Base-by-base conservation (phyloP, 441 rosid genomes). In the Francoa sonchifolia region DNA sequence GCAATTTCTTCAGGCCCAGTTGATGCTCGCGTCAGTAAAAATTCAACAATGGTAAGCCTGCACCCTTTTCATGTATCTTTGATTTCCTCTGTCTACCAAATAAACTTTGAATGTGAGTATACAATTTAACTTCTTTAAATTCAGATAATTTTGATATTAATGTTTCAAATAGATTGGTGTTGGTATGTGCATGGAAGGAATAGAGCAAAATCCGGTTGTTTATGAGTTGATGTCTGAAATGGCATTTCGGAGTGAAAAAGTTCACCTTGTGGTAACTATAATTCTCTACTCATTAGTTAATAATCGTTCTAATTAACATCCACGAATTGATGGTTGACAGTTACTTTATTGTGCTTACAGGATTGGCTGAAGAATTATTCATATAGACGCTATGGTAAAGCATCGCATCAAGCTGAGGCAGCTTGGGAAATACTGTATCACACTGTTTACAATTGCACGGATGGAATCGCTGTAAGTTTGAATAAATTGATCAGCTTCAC, bases 171-270 rank as follows among this genome's bases (percentile, higher is more conserved):
- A 86, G 99, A 87, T 90, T 18, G 96, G 98, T 49, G 93, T 90
- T 52, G 99, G 99, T 49, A 68, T 77, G 81, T 90, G 99, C 72
- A 78, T 80, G 95, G 96, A 90, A 63, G 96, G 99, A 44, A 86
- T 86, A 61, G 96, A 90, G 67, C 99, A 90, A 12, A 82, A 90
- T 57, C 96, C 96, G 0, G 79, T 90, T 44, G 96, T 90, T 51
- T 86, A 77, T 44, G 99, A 90, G 62, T 64, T 90, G 39, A 78
- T 73, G 77, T 86, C 95, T 23, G 99, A 90, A 74, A 86, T 86
- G 95, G 88, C 99, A 50, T 90, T 82, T 59, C 78, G 76, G 45
- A 69, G 59, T 36, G 60, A 82, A 63, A 80, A 80, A 68, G 80
- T 80, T 63, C 56, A 45, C 44, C 77, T 76, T 44, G 62, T 42